These are phyloP conservation scores for Salix koriyanagi DNA, from an alignment of 345 rosid genomes.

Conservation along the genomic window DNA sequence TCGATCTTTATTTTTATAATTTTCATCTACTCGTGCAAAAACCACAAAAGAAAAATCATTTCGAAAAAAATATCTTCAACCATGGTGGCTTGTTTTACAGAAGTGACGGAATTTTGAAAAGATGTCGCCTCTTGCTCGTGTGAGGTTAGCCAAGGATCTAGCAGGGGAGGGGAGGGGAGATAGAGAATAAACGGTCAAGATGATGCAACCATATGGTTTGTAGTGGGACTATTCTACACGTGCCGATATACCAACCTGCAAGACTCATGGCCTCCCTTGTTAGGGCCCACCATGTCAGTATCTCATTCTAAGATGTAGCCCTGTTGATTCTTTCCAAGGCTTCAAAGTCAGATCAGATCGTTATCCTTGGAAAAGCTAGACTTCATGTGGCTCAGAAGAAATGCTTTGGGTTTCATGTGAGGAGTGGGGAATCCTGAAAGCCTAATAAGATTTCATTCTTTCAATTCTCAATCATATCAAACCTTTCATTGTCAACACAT, in stretches of 20 bases:
- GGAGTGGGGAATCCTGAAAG: neutral
- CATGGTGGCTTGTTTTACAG: neutral
- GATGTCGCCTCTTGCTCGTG: neutral
- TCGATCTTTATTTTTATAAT: no score
- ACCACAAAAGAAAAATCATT: no score
- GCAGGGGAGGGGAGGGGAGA: neutral
- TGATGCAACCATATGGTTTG: neutral
- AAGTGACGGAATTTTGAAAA: neutral
- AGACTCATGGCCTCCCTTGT: neutral
- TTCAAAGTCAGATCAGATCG: neutral
- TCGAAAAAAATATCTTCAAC: neutral
- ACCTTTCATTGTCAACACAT: slow-evolving; percentile 24
- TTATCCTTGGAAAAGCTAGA: neutral
- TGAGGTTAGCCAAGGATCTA: neutral
- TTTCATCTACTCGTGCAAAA: neutral
- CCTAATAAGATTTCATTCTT: neutral
- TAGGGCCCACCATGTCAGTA: neutral
- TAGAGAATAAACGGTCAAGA: neutral
- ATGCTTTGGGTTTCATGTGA: slow-evolving; percentile 5
- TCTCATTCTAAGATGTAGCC: slow-evolving; percentile 1
- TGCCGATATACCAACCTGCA: neutral
- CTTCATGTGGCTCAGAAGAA: neutral
- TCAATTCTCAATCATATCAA: slow-evolving; percentile 31
- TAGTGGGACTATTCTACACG: neutral
- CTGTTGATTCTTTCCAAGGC: neutral